A percentile compares a stretch with the other conserved stretches of the same genome.
phyloP scores from a whole-genome alignment of 148 eudicot genomes.

The Silene uniflora region DNA sequence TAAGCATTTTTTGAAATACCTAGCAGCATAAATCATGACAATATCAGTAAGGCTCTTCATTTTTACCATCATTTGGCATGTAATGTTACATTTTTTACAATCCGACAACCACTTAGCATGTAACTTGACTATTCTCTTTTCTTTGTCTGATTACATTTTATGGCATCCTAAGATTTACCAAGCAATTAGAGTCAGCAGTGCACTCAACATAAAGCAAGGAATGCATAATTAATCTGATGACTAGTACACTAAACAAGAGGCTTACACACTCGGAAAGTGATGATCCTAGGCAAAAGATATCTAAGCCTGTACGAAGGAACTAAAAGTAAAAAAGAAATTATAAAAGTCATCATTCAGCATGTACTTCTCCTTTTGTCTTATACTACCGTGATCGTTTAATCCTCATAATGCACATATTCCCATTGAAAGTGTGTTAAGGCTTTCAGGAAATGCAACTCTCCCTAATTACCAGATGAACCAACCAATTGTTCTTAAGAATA shows the following conservation, averaged over 20 bases:
- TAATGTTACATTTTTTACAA: background rate
- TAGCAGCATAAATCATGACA: slow-evolving; percentile 28
- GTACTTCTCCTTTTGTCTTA: background rate
- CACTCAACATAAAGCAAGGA: background rate
- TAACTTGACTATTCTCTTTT: background rate
- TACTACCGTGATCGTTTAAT: background rate
- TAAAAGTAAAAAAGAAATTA: background rate
- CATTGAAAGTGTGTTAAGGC: background rate
- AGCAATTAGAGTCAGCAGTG: background rate
- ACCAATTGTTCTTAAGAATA: background rate
- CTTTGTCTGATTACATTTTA: background rate
- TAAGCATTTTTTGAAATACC: slow-evolving; percentile 91
- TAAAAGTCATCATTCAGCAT: background rate
- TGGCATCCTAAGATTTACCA: slow-evolving; percentile 2
- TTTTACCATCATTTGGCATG: background rate
- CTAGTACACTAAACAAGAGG: background rate
- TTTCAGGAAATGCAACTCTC: no score
- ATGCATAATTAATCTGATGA: background rate
- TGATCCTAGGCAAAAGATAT: background rate
- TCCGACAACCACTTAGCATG: background rate
- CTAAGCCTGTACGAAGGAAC: background rate
- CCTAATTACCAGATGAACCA: background rate
- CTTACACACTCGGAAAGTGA: background rate
- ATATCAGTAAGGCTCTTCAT: slow-evolving; percentile 6
- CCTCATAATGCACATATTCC: background rate